Percentiles rank a stretch among this genome's conserved stretches.
Conservation (phyloP, 73 alveolate species). For the Halteria grandinella region DNA sequence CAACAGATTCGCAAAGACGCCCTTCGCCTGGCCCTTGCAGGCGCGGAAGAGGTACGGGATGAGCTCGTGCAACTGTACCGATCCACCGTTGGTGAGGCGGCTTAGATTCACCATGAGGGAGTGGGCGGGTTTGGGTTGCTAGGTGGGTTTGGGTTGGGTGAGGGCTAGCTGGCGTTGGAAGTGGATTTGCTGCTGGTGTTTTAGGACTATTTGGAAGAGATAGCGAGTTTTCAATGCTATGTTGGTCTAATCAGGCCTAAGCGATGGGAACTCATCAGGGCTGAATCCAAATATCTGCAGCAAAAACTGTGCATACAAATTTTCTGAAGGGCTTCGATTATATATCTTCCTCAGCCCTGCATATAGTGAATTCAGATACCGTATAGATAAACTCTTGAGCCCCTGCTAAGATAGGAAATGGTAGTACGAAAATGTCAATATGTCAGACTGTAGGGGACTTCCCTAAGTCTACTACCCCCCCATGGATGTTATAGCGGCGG, state of each 20-base stretch:
- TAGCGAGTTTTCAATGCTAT: conserved; percentile 13
- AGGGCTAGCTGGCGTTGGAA: neutral
- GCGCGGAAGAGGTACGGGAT: conserved; percentile 12
- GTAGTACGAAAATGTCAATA: conserved; percentile 9
- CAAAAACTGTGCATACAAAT: conserved; percentile 11
- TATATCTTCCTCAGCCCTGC: conserved; percentile 17
- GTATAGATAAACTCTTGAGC: conserved; percentile 12
- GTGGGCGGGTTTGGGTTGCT: no score
- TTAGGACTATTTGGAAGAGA: conserved; percentile 23
- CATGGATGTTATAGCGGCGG: no score
- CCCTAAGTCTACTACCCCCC: no score
- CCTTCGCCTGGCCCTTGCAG: conserved; percentile 15
- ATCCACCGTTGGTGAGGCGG: conserved; percentile 29
- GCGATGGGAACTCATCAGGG: conserved; percentile 32
- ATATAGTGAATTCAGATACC: conserved; percentile 35
- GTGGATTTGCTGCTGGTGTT: neutral
- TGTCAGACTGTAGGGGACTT: no score
- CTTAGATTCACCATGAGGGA: neutral
- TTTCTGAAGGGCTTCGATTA: neutral
- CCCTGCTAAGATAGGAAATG: conserved; percentile 34
- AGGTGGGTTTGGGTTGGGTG: neutral
- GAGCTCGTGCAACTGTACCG: neutral
- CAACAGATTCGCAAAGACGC: conserved; percentile 20
- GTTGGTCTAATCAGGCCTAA: conserved; percentile 24
- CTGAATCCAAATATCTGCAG: conserved; percentile 47